Base-by-base conservation (phyloP, 768 basidiomycete species). In the Neoboletus brunneissimus region DNA sequence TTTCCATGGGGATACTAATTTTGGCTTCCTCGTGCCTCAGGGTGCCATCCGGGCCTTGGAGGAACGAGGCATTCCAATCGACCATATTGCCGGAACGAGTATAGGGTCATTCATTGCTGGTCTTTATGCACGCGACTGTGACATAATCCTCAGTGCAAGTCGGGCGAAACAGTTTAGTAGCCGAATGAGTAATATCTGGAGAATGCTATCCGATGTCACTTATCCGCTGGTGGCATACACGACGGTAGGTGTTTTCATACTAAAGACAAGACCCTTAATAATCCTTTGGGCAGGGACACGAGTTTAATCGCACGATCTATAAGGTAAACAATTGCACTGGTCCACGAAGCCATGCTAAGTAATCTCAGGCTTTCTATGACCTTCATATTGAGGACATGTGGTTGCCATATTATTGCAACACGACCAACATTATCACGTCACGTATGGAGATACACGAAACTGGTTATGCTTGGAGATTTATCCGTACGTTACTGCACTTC, bases 351-450 rank as follows among this genome's bases (percentile, higher is more conserved):
- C 8, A 34, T 44, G 2, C 51, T 63, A 13, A 66, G n/a, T 20
- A 29, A 37, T 61, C 60, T 32, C 60, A 92, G 83, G 85, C 91
- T 18, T 96, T 97, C 70, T 96, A 94, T 63, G 93, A 92, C 71
- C 83, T 94, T 41, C 94, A 98, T 64, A 93, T 93, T 40, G 90
- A 94, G 72, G 95, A 97, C 73, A 96, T 97, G 91, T 98, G 96
- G 97, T 78, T 99, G 7, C 97, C 96, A 5, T 98, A 85, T 76
- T 98, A 96, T 74, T 97, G 94, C 74, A 98, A 98, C 65, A 92
- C 96, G 3, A 96, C 97, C 20, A 98, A 98, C 65, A 97, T 99
- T 70, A 94, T 88, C 51, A 92, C 91, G 44, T 97, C 94, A 10
- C 82, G 87, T 10, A 98, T 98, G 94, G 94, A 98, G 67, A 87